These are phyloP conservation scores for Asclepias syriaca DNA, from an alignment of 257 asterid species.

Conservation along the genomic window DNA sequence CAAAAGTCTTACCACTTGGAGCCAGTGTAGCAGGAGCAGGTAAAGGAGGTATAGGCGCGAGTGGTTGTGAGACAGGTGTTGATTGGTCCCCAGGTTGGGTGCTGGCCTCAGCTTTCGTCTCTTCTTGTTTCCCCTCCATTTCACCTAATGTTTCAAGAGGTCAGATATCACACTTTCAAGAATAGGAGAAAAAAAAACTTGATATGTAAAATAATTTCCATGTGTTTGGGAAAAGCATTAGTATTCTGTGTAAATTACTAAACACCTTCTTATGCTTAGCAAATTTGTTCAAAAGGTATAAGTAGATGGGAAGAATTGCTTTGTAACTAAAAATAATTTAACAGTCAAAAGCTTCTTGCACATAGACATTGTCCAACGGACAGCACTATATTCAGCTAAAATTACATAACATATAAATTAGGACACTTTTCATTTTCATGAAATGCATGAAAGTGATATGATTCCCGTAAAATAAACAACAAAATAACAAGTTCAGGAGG, in stretches of 20 bases:
- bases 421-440: background rate
- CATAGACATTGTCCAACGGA: background rate
- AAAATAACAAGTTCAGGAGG: background rate
- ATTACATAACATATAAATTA: background rate
- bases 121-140: constrained; percentile 36
- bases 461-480: background rate
- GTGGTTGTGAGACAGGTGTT: constrained; percentile 31
- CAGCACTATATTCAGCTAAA: background rate
- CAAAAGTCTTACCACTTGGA: constrained; percentile 44
- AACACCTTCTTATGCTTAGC: background rate
- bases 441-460: background rate
- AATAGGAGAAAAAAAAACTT: background rate
- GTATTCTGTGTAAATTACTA: background rate
- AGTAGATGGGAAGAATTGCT: background rate
- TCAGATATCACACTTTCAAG: constrained; percentile 3
- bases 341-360: background rate
- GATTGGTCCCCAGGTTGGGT: constrained; percentile 31
- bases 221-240: background rate
- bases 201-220: background rate
- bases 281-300: background rate
- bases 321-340: too few relatives aligned
- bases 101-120: constrained; percentile 29
- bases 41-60: constrained; percentile 33
- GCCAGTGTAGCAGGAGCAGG: constrained; percentile 25
- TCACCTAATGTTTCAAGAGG: constrained; percentile 27